Conservation (phyloP, 129 eudicot genomes). For the Cynara cardunculus region DNA sequence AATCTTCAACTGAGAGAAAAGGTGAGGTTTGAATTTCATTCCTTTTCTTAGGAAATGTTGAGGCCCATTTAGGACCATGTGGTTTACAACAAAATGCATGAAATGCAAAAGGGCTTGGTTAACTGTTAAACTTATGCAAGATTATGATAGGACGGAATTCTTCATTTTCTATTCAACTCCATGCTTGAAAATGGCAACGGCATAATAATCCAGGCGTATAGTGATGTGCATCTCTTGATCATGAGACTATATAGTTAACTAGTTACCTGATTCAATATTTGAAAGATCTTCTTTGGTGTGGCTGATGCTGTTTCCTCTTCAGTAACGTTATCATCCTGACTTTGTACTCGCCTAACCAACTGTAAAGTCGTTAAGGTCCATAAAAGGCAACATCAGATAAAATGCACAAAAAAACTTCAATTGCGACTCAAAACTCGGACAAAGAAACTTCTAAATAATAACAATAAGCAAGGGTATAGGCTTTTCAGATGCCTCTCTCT, state of each 20-base stretch:
- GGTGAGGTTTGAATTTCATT: not conserved
- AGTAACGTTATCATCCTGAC: conserved; percentile 54
- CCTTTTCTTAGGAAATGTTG: not conserved
- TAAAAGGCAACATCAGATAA: conserved; percentile 6
- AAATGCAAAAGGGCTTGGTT: not conserved
- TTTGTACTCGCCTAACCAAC: conserved; percentile 84
- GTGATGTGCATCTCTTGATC: not conserved
- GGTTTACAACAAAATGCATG: not conserved
- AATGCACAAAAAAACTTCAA: not conserved
- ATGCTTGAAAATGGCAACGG: conserved; percentile 5
- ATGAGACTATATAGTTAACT: not conserved
- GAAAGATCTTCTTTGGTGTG: conserved; percentile 82
- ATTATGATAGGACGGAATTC: not conserved
- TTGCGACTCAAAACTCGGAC: not conserved
- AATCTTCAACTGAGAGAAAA: not conserved
- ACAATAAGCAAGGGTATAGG: not conserved
- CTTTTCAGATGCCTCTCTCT: not conserved
- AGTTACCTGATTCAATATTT: conserved; percentile 78
- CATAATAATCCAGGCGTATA: not conserved
- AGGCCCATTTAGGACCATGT: not conserved
- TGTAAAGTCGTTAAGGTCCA: conserved; percentile 24
- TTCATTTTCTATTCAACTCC: not conserved
- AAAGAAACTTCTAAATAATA: not conserved
- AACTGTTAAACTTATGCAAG: not conserved
- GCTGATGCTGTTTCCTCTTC: conserved; percentile 66